Evolutionary conservation across 805 yeast species (phyloP).

Genomic region (Zygoascus flipseniorum): DNA sequence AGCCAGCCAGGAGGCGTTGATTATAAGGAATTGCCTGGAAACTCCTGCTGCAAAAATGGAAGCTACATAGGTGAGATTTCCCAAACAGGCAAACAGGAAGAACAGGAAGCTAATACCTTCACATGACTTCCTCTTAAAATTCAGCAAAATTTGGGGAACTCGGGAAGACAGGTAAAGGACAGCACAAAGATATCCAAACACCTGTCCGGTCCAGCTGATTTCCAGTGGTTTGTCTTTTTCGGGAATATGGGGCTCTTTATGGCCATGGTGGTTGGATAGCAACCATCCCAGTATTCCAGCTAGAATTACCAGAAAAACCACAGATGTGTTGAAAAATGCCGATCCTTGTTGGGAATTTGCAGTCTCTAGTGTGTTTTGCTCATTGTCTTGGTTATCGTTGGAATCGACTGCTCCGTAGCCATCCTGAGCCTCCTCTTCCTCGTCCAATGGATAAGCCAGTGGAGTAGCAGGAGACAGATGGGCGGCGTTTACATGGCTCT

Average conservation of each 20-base stretch:
- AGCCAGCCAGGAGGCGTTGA: conserved; percentile 87
- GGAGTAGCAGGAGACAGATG: conserved; percentile 90
- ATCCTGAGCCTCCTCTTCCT: conserved; percentile 12
- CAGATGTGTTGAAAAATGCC: conserved; percentile 30
- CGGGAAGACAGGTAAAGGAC: conserved; percentile 66
- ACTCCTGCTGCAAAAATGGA: conserved; percentile 73
- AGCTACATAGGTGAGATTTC: conserved; percentile 83
- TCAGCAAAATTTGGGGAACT: conserved; percentile 82
- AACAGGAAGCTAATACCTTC: conserved; percentile 93
- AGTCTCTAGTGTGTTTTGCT: background rate
- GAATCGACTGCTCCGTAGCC: conserved; percentile 6
- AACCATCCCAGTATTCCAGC: conserved; percentile 90
- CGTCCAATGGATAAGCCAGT: conserved; percentile 38
- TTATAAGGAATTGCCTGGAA: conserved; percentile 58
- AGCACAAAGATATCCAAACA: conserved; percentile 63
- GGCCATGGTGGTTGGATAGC: conserved; percentile 41
- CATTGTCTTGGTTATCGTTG: background rate
- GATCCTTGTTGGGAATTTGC: conserved; percentile 4
- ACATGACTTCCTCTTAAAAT: conserved; percentile 80
- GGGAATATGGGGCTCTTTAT: conserved; percentile 26
- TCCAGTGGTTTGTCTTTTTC: conserved; percentile 34
- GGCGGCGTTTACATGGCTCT: conserved; percentile 51
- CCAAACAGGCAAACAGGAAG: conserved; percentile 90
- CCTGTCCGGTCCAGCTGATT: conserved; percentile 73
- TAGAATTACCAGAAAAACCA: conserved; percentile 58